Conservation (phyloP, 2,329 filamentous ascomycete genomes). For the Orbilia javanica region DNA sequence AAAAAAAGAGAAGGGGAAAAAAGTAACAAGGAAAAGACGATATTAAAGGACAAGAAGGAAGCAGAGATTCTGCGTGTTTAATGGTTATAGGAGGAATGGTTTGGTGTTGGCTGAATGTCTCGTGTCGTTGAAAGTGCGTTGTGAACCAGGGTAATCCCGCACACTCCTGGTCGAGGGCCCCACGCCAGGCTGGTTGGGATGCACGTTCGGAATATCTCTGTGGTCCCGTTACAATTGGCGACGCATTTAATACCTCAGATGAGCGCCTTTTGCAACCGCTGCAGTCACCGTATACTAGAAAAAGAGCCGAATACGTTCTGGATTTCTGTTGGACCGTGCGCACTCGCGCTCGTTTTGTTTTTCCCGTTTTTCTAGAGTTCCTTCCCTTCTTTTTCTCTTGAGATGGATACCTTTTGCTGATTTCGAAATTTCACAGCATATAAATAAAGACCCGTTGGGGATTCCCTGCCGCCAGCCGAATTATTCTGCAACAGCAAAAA, state of each 20-base stretch:
- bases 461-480: slow-evolving; percentile 25
- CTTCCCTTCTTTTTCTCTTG: background rate
- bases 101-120: slow-evolving; percentile 45
- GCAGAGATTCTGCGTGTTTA: slow-evolving; percentile 43
- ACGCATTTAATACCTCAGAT: slow-evolving; percentile 58
- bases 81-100: slow-evolving; percentile 36
- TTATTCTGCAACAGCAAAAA: slow-evolving; percentile 45
- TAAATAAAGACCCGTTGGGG: slow-evolving; percentile 26
- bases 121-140: slow-evolving; percentile 58
- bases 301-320: slow-evolving; percentile 39
- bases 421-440: too few species aligned
- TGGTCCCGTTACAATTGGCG: slow-evolving; percentile 45
- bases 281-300: slow-evolving; percentile 5
- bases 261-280: slow-evolving; percentile 42
- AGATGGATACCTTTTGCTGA: background rate
- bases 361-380: slow-evolving; percentile 7
- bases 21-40: background rate
- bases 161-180: slow-evolving; percentile 32
- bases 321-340: slow-evolving; percentile 40
- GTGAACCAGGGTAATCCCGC: slow-evolving; percentile 52
- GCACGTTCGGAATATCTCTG: slow-evolving; percentile 57
- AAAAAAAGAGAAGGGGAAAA: background rate
- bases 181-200: slow-evolving; percentile 32
- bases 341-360: slow-evolving; percentile 36
- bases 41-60: slow-evolving; percentile 3